Evolutionary conservation across 441 rosid species (phyloP).

Genomic region (Populus trichocarpa): DNA sequence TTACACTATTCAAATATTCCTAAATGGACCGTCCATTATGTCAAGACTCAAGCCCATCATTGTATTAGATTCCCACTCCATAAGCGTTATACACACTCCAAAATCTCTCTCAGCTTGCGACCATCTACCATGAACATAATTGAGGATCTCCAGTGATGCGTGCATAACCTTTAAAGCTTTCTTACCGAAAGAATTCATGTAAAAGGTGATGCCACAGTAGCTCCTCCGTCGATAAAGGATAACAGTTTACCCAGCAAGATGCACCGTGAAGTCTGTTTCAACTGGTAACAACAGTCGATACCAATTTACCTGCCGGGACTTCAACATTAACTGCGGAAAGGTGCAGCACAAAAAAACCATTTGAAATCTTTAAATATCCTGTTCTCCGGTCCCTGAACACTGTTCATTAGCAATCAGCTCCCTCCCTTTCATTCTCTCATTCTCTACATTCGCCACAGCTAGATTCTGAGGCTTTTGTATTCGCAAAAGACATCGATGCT

Average conservation of each 20-base stretch:
- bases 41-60: not conserved
- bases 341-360: not conserved
- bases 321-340: not conserved
- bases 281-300: not conserved
- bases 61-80: not conserved
- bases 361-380: not conserved
- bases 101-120: not conserved
- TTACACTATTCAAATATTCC: constrained; percentile 32
- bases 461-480: not conserved
- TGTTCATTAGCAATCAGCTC: not conserved
- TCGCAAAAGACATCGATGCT: not conserved
- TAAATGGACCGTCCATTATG: constrained; percentile 18
- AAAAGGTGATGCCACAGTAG: not conserved
- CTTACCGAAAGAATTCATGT: not conserved
- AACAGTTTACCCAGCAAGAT: too few species aligned
- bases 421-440: not conserved
- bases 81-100: not conserved
- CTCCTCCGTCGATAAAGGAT: not conserved
- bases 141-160: not conserved
- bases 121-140: not conserved
- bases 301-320: too few species aligned
- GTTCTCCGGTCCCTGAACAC: not conserved
- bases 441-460: not conserved
- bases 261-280: too few species aligned
- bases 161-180: too few species aligned